Base-by-base conservation (phyloP, 2,329 filamentous ascomycete species). In the Alternaria consortialis region DNA sequence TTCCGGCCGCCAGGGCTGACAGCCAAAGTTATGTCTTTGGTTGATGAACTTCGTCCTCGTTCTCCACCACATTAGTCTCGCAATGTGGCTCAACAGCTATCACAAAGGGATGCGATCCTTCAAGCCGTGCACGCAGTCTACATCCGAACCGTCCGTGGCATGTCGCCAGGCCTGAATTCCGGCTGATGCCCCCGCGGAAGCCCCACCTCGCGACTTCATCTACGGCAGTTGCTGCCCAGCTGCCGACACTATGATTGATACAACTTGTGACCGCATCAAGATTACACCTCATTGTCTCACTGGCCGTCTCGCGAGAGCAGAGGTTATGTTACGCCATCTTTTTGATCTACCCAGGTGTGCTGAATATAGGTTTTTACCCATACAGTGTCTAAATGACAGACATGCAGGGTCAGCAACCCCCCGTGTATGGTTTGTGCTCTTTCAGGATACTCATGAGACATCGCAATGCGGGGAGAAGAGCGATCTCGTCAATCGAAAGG, bases 151-250 rank as follows among this genome's bases (percentile, higher is more conserved):
- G 27, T 37, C 20, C 20, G 36, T 12, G 43, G 13, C 20, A n/a
- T 12, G 31, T 23, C 23, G 29, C 31, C 17, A 52, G 37, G n/a
- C 23, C 17, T 29, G 46, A 36, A n/a, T 25, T 36, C 34, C 27
- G 46, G 7, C 17, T 31, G 27, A 55, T 34, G 43, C 40, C 54
- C 46, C 50, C 36, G 20, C 42, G 36, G 56, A 55, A 44, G 57
- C 57, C 57, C 57, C 52, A 60, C 57, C 36, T 25, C 17, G 31
- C 25, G 31, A 36, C 44, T 48, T 48, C 44, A 59, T 54, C 25
- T 50, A 50, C 52, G 57, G 57, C 52, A 59, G 57, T 59, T 59
- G 7, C 36, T 59, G 52, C 51, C 57, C 57, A 56, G 52, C 27
- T 51, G 23, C 43, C 43, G 43, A 55, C 43, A 57, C 29, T 59